Evolutionary conservation across 495 filamentous ascomycete genomes (phyloP).

Genomic region (Cryomyces antarcticus): DNA sequence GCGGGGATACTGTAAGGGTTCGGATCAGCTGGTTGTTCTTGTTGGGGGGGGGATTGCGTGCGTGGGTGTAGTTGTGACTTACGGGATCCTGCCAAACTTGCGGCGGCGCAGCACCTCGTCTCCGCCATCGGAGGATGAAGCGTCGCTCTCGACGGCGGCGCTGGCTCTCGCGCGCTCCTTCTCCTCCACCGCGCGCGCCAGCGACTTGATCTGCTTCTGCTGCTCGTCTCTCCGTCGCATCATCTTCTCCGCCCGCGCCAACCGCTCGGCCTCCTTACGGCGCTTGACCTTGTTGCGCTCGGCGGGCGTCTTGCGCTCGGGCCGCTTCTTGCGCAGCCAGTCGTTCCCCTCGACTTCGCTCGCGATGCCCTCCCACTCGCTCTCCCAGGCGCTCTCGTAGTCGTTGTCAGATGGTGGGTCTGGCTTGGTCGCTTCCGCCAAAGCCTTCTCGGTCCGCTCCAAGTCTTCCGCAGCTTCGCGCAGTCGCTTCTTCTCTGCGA

Average conservation of each 20-base stretch:
- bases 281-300: slow-evolving; percentile 75
- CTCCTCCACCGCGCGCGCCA: slow-evolving; percentile 40
- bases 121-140: slow-evolving; percentile 34
- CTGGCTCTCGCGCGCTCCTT: slow-evolving; percentile 26
- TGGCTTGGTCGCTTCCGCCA: slow-evolving; percentile 18
- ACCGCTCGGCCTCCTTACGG: slow-evolving; percentile 66
- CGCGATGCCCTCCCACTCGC: slow-evolving; percentile 30
- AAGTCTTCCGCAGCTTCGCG: slow-evolving; percentile 42
- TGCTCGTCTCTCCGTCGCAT: slow-evolving; percentile 52
- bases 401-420: slow-evolving; percentile 39
- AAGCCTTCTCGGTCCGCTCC: slow-evolving; percentile 22
- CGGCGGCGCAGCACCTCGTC: slow-evolving; percentile 5
- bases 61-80: too few species aligned
- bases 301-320: slow-evolving; percentile 62
- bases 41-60: too few species aligned
- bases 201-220: slow-evolving; percentile 38
- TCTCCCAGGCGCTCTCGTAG: slow-evolving; percentile 78
- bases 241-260: slow-evolving; percentile 45
- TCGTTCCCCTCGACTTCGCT: slow-evolving; percentile 29
- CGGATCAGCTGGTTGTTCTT: too few species aligned
- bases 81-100: neutral
- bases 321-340: slow-evolving; percentile 45
- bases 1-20: slow-evolving; percentile 38
- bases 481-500: slow-evolving; percentile 58
- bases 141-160: slow-evolving; percentile 21